Conservation (phyloP, 106 monocot genomes). For the Allium sativum region DNA sequence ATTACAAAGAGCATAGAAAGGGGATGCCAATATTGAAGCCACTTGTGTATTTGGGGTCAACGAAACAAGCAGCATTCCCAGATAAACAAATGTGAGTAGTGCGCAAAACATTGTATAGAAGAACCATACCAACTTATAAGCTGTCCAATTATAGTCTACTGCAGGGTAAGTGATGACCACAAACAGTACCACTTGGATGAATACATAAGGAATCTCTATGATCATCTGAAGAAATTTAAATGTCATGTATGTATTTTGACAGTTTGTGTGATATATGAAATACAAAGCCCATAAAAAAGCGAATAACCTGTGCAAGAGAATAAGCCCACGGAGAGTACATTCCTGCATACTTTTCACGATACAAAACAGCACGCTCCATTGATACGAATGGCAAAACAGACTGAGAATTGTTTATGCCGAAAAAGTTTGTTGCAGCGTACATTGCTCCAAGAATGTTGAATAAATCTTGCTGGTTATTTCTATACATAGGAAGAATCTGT, state of each 20-base stretch:
- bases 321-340: conserved; percentile 76
- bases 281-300: not conserved
- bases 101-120: conserved; percentile 39
- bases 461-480: conserved; percentile 48
- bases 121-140: conserved; percentile 53
- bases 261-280: not conserved
- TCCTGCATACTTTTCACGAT: conserved; percentile 60
- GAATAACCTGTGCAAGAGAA: conserved; percentile 52
- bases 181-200: conserved; percentile 30
- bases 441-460: conserved; percentile 58
- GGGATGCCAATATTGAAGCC: conserved; percentile 36
- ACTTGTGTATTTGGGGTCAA: conserved; percentile 54
- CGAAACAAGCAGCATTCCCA: conserved; percentile 47
- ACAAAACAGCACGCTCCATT: conserved; percentile 46
- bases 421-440: conserved; percentile 14
- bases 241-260: not conserved
- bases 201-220: conserved; percentile 50
- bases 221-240: conserved; percentile 27
- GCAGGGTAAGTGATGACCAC: conserved; percentile 42
- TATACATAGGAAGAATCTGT: not conserved
- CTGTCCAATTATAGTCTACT: conserved; percentile 42
- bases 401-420: conserved; percentile 30
- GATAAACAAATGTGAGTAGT: conserved; percentile 38
- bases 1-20: conserved; percentile 19
- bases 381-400: conserved; percentile 34